These are phyloP conservation scores for Ustilago esculenta DNA, from an alignment of 1,284 basidiomycete genomes.

Conservation along the genomic window DNA sequence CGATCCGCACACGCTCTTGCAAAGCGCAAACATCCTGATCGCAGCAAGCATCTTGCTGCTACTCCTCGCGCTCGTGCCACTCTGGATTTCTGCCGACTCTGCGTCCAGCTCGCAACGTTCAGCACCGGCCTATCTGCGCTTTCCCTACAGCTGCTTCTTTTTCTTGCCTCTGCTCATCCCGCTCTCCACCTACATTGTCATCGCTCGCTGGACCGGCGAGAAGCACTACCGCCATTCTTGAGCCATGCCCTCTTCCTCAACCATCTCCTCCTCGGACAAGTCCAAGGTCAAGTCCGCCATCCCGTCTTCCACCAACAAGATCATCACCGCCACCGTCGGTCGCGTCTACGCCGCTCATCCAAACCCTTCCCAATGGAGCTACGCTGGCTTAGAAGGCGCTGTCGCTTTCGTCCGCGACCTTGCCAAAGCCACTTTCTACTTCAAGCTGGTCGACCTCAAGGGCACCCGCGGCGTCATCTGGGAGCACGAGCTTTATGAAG, in stretches of 20 bases:
- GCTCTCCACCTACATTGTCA: constrained; percentile 57
- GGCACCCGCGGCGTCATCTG: constrained; percentile 88
- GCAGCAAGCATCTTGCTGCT: constrained; percentile 28
- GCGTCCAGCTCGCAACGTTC: neutral
- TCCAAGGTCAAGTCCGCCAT: constrained; percentile 63
- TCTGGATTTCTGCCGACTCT: constrained; percentile 6
- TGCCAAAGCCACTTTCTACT: constrained; percentile 51
- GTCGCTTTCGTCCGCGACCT: constrained; percentile 62
- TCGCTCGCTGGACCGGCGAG: constrained; percentile 62
- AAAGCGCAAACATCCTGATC: constrained; percentile 15
- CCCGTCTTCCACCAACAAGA: constrained; percentile 61
- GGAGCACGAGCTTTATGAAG: constrained; percentile 91
- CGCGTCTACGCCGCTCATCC: constrained; percentile 63
- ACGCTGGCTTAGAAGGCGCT: constrained; percentile 62
- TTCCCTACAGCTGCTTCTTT: constrained; percentile 50
- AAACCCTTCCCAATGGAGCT: constrained; percentile 53
- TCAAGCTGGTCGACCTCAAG: constrained; percentile 63
- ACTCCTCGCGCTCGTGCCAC: constrained; percentile 8
- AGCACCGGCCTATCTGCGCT: constrained; percentile 26
- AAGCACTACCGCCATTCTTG: constrained; percentile 52
- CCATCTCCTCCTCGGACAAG: constrained; percentile 62
- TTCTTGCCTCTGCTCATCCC: constrained; percentile 59
- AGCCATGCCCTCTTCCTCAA: constrained; percentile 60
- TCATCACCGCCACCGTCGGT: constrained; percentile 64
- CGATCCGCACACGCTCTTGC: constrained; percentile 6